phyloP scores from a whole-genome alignment of 2,329 filamentous ascomycete genomes.

The Magnaporthales sp. region DNA sequence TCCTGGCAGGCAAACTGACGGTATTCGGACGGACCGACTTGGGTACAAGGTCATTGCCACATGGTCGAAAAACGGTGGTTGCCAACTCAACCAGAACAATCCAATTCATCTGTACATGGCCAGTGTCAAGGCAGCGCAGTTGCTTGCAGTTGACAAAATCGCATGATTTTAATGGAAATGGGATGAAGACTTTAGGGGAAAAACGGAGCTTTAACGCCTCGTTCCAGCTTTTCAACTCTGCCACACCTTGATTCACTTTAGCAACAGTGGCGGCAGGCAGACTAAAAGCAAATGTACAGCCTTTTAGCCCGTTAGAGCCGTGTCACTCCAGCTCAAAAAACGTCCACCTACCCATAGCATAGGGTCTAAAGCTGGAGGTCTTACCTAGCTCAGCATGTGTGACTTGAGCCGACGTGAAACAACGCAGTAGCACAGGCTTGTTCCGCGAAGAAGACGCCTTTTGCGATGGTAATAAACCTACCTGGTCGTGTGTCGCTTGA shows the following conservation, averaged over 20 bases:
- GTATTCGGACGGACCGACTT: background rate
- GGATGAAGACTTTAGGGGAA: background rate
- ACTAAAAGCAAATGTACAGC: background rate
- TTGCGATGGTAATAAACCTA: background rate
- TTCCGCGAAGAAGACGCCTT: background rate
- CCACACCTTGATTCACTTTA: background rate
- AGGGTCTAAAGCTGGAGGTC: background rate
- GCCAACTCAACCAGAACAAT: background rate
- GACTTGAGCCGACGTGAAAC: background rate
- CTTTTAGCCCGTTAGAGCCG: background rate
- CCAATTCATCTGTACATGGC: background rate
- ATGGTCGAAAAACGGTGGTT: background rate
- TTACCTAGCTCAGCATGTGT: background rate
- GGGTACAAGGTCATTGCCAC: background rate
- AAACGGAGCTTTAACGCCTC: background rate
- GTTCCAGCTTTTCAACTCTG: background rate
- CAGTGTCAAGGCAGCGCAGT: background rate
- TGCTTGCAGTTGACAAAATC: background rate
- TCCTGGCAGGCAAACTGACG: background rate
- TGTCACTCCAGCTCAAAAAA: background rate
- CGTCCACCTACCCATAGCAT: background rate
- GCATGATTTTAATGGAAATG: background rate
- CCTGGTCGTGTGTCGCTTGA: background rate
- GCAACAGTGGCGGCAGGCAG: background rate
- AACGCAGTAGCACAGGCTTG: background rate